Conservation (phyloP, 2,329 filamentous ascomycete species). For the Fusarium lyarnte region DNA sequence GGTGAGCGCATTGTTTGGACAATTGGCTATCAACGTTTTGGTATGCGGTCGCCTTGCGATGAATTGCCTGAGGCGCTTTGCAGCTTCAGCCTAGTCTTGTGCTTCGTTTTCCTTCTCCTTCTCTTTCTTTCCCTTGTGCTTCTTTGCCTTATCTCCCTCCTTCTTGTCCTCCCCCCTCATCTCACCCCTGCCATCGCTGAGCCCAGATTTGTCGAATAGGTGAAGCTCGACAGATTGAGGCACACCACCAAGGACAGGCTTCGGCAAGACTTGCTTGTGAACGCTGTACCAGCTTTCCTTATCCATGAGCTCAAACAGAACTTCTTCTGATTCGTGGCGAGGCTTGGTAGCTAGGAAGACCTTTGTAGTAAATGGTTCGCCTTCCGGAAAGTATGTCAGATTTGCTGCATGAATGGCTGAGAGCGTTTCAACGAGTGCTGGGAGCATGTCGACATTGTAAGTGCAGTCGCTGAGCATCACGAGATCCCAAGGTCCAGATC, state of each 20-base stretch:
- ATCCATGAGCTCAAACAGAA: conserved; percentile 59
- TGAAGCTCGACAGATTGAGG: conserved; percentile 62
- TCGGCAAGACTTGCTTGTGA: conserved; percentile 53
- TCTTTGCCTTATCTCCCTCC: not conserved
- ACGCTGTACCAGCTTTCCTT: conserved; percentile 56
- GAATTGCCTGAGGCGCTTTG: conserved; percentile 22
- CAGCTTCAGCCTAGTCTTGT: conserved; percentile 16
- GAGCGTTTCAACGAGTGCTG: conserved; percentile 63
- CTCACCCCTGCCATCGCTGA: conserved; percentile 31
- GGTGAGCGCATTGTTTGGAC: conserved; percentile 18
- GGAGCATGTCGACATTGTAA: conserved; percentile 67
- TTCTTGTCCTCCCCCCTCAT: not conserved
- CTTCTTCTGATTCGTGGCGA: conserved; percentile 62
- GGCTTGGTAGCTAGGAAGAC: conserved; percentile 66
- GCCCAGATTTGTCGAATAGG: conserved; percentile 54
- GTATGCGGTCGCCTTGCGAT: conserved; percentile 24
- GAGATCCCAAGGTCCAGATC: conserved; percentile 60
- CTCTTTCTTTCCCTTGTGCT: not conserved
- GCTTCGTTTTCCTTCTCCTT: not conserved
- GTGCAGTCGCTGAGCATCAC: conserved; percentile 69
- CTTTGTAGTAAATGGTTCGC: conserved; percentile 46
- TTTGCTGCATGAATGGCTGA: conserved; percentile 58
- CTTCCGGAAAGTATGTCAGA: conserved; percentile 25
- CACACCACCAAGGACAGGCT: conserved; percentile 58
- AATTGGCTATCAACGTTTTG: conserved; percentile 29